Evolutionary conservation across 257 asterid genomes (phyloP).

Genomic region (Apocynum venetum): DNA sequence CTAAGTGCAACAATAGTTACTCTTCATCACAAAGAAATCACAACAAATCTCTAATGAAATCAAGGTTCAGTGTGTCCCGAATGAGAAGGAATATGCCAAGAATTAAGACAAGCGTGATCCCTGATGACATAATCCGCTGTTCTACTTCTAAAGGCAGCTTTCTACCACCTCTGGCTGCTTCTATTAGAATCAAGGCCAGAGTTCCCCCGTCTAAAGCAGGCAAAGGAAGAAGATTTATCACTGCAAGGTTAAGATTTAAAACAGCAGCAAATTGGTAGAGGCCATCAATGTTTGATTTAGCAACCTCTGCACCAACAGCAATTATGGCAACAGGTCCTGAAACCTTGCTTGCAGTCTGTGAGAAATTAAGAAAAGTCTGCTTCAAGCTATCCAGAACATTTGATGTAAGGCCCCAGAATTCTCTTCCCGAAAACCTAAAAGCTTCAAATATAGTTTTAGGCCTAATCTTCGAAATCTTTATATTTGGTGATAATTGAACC

Average conservation of each 20-base stretch:
- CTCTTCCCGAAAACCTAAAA: conserved; percentile 67
- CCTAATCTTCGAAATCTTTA: conserved; percentile 54
- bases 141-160: conserved; percentile 85
- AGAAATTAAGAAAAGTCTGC: conserved; percentile 81
- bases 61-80: conserved; percentile 86
- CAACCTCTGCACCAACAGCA: conserved; percentile 98
- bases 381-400: conserved; percentile 73
- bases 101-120: conserved; percentile 62
- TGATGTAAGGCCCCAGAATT: conserved; percentile 72
- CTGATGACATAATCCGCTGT: conserved; percentile 90
- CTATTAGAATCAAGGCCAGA: conserved; percentile 73
- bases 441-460: conserved; percentile 60
- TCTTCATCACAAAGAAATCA: conserved; percentile 27
- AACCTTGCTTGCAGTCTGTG: conserved; percentile 89
- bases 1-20: background rate
- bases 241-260: conserved; percentile 85
- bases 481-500: conserved; percentile 78
- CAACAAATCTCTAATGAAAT: conserved; percentile 68
- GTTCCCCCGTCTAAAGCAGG: conserved; percentile 97
- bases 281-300: conserved; percentile 83
- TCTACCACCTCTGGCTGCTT: conserved; percentile 93
- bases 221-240: conserved; percentile 87
- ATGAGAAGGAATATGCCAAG: conserved; percentile 84
- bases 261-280: conserved; percentile 91
- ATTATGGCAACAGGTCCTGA: conserved; percentile 97